These are phyloP conservation scores for Sabuloglossum arenarium DNA, from an alignment of 495 filamentous ascomycete species.

Conservation along the genomic window DNA sequence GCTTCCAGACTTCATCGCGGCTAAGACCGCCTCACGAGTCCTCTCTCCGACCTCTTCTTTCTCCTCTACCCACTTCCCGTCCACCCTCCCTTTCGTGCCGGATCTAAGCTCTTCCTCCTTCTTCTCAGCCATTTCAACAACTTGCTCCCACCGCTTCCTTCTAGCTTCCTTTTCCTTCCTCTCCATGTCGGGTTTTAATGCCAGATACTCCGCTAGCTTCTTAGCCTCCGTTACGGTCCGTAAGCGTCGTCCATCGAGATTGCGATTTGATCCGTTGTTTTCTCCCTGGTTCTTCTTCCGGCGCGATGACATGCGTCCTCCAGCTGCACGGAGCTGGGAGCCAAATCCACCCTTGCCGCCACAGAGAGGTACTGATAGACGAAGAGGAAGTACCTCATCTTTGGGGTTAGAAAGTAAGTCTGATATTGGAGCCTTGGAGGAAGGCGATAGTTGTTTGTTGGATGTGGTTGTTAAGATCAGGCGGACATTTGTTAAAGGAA, in stretches of 20 bases:
- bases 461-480: constrained; percentile 68
- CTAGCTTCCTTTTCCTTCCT: constrained; percentile 72
- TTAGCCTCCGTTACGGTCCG: constrained; percentile 90
- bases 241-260: constrained; percentile 77
- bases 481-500: constrained; percentile 31
- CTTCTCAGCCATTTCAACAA: constrained; percentile 63
- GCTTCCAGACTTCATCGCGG: constrained; percentile 49
- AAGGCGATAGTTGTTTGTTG: constrained; percentile 41
- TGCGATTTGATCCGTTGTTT: constrained; percentile 70
- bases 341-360: constrained; percentile 97
- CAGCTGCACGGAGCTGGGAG: constrained; percentile 86
- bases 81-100: constrained; percentile 47
- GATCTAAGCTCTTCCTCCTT: constrained; percentile 58
- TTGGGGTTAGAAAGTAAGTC: constrained; percentile 24
- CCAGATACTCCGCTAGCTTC: constrained; percentile 80
- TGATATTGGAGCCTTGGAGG: constrained; percentile 28
- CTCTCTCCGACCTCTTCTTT: constrained; percentile 71
- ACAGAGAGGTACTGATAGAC: constrained; percentile 49
- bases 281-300: constrained; percentile 74
- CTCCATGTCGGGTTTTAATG: constrained; percentile 94
- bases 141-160: constrained; percentile 57
- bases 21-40: constrained; percentile 62
- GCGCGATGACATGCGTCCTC: constrained; percentile 89
- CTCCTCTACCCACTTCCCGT: constrained; percentile 84
- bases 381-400: constrained; percentile 57